Evolutionary conservation across 768 basidiomycete species (phyloP).

Genomic region (Neoboletus brunneissimus): DNA sequence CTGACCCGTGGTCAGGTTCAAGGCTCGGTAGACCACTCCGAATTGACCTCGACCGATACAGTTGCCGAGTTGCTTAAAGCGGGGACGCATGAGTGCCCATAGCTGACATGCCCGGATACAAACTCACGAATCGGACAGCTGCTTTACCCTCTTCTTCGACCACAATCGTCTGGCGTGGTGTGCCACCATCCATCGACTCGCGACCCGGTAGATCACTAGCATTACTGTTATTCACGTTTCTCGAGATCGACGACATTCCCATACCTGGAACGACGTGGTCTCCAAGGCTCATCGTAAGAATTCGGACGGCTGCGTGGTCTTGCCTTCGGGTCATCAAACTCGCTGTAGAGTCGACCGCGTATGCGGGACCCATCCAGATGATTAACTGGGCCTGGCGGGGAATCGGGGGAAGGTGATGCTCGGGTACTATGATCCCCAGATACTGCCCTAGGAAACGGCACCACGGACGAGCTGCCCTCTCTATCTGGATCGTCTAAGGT

Average conservation of each 20-base stretch:
- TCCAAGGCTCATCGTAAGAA: slow-evolving; percentile 67
- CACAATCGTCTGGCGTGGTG: slow-evolving; percentile 65
- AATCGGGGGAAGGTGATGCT: slow-evolving; percentile 38
- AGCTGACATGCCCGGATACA: not conserved
- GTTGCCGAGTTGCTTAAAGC: slow-evolving; percentile 87
- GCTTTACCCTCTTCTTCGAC: slow-evolving; percentile 80
- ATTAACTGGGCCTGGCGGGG: slow-evolving; percentile 30
- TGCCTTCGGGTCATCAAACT: slow-evolving; percentile 55
- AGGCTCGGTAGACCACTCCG: slow-evolving; percentile 90
- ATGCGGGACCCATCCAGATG: slow-evolving; percentile 40
- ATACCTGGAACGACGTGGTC: slow-evolving; percentile 57
- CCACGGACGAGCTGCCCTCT: slow-evolving; percentile 38
- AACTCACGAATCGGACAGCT: slow-evolving; percentile 77
- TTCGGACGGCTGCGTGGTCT: slow-evolving; percentile 57
- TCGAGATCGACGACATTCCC: slow-evolving; percentile 72
- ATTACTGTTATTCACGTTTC: slow-evolving; percentile 47
- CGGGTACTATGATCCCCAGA: slow-evolving; percentile 47
- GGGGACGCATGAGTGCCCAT: slow-evolving; percentile 9
- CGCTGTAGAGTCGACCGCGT: slow-evolving; percentile 67
- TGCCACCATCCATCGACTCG: slow-evolving; percentile 62
- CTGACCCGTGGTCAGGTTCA: slow-evolving; percentile 91
- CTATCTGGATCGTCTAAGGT: slow-evolving; percentile 34
- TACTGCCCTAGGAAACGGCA: slow-evolving; percentile 65
- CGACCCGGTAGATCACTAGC: slow-evolving; percentile 64
- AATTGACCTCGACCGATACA: slow-evolving; percentile 98